Evolutionary conservation across 139 green algal genomes (phyloP).

Genomic region (Chlorella sp.): DNA sequence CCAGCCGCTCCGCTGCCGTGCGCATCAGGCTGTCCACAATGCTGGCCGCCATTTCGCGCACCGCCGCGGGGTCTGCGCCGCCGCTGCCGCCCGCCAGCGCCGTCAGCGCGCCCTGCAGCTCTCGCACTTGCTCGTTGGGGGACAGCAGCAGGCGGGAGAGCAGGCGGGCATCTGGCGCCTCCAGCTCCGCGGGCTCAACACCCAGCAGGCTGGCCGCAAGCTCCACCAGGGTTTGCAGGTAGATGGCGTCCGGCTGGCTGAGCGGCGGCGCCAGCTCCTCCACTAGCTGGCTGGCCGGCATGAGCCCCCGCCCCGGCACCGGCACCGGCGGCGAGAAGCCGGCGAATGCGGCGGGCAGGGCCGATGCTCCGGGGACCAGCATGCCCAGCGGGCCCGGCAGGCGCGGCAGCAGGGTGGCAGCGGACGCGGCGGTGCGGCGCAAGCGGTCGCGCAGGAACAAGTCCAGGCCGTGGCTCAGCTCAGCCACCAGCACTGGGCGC

Average conservation of each 20-base stretch:
- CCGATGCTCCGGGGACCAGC: slow-evolving; percentile 30
- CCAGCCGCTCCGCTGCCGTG: slow-evolving; percentile 35
- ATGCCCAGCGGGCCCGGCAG: slow-evolving; percentile 59
- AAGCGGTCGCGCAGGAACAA: slow-evolving; percentile 67
- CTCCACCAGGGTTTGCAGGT: slow-evolving; percentile 57
- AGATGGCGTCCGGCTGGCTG: slow-evolving; percentile 61
- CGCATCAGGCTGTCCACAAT: neutral
- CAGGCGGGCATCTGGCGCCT: slow-evolving; percentile 42
- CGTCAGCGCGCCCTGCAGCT: slow-evolving; percentile 59
- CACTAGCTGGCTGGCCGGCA: slow-evolving; percentile 51
- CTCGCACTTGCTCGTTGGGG: slow-evolving; percentile 62
- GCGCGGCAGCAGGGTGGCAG: slow-evolving; percentile 46
- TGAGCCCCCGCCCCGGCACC: slow-evolving; percentile 62
- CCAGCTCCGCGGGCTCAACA: slow-evolving; percentile 50
- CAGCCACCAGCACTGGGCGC: slow-evolving; percentile 67
- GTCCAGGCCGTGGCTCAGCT: slow-evolving; percentile 64
- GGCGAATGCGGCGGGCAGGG: slow-evolving; percentile 43
- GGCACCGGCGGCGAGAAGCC: slow-evolving; percentile 57
- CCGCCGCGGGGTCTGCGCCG: slow-evolving; percentile 30
- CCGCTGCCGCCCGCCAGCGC: slow-evolving; percentile 31
- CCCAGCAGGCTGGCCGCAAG: slow-evolving; percentile 43
- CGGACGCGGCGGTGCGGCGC: slow-evolving; percentile 40
- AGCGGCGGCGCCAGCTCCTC: slow-evolving; percentile 67
- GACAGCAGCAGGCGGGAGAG: slow-evolving; percentile 54
- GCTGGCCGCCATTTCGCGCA: slow-evolving; percentile 22